These are phyloP conservation scores for Moringa oleifera DNA, from an alignment of 345 rosid species.

Conservation along the genomic window DNA sequence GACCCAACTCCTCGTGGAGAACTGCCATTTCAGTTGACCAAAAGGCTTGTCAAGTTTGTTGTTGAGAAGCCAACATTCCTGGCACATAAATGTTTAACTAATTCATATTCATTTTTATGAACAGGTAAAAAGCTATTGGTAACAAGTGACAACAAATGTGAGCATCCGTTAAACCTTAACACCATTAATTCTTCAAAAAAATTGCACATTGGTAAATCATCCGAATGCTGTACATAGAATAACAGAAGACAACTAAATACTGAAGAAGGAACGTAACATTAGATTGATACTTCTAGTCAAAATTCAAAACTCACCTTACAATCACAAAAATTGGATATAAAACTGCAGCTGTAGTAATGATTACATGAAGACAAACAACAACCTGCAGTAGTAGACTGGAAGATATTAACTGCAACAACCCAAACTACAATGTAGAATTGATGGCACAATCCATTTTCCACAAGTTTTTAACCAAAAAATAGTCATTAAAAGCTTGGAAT, in stretches of 20 bases:
- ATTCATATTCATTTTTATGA: too few species aligned
- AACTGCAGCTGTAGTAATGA: slow-evolving; percentile 62
- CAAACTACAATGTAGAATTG: background rate
- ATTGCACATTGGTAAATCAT: background rate
- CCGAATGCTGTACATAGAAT: background rate
- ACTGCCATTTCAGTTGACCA: too few species aligned
- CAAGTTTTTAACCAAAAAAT: background rate
- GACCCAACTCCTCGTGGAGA: too few species aligned
- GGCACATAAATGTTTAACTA: too few species aligned
- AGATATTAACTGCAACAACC: slow-evolving; percentile 4
- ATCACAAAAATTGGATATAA: slow-evolving; percentile 81
- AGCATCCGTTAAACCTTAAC: background rate
- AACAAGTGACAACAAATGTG: background rate
- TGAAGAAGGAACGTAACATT: background rate
- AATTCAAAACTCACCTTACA: slow-evolving; percentile 51
- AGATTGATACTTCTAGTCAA: slow-evolving; percentile 10
- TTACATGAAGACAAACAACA: slow-evolving; percentile 51
- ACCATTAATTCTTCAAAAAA: background rate
- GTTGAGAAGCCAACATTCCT: too few species aligned
- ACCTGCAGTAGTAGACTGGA: slow-evolving; percentile 40
- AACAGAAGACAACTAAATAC: slow-evolving; percentile 5
- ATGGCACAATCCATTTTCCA: too few species aligned
- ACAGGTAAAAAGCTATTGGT: too few species aligned
- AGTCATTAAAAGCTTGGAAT: background rate
- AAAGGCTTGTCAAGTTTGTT: too few species aligned